phyloP scores from a whole-genome alignment of 2,329 filamentous ascomycete genomes.

The Cladophialophora yegresii region DNA sequence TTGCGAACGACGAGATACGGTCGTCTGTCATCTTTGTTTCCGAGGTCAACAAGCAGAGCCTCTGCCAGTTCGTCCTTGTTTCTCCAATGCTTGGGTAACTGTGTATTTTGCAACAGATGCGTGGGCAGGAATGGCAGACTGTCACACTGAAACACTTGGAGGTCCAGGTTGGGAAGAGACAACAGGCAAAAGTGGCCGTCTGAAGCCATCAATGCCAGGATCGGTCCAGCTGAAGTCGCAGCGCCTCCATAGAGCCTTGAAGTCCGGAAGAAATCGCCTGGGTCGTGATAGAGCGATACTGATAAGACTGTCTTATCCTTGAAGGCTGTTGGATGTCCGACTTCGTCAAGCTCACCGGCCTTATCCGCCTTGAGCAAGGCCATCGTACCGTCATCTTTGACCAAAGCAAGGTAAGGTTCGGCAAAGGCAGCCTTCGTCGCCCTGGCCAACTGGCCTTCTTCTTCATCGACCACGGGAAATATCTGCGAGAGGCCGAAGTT shows the following conservation, averaged over 20 bases:
- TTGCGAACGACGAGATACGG: conserved; percentile 84
- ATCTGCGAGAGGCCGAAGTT: conserved; percentile 89
- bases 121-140: conserved; percentile 77
- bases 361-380: conserved; percentile 77
- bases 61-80: conserved; percentile 75
- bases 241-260: conserved; percentile 46
- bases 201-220: conserved; percentile 75
- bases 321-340: conserved; percentile 64
- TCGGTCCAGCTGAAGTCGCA: conserved; percentile 36
- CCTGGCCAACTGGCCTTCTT: conserved; percentile 73
- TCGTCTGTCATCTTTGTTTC: conserved; percentile 67
- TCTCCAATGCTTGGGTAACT: conserved; percentile 65
- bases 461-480: conserved; percentile 87
- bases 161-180: conserved; percentile 70
- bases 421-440: conserved; percentile 79
- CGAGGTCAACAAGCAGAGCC: conserved; percentile 79
- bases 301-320: conserved; percentile 74
- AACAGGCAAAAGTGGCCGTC: conserved; percentile 71
- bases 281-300: conserved; percentile 79
- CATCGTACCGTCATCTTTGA: conserved; percentile 80
- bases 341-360: conserved; percentile 80
- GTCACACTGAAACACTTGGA: conserved; percentile 72
- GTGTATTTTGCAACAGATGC: conserved; percentile 69
- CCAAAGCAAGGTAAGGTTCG: conserved; percentile 80
- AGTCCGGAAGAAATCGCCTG: conserved; percentile 57